A percentile compares a stretch with the other conserved stretches of the same genome.
Evolutionary conservation across 257 asterid genomes (phyloP).

Genomic region (Gentiana macrophylla): DNA sequence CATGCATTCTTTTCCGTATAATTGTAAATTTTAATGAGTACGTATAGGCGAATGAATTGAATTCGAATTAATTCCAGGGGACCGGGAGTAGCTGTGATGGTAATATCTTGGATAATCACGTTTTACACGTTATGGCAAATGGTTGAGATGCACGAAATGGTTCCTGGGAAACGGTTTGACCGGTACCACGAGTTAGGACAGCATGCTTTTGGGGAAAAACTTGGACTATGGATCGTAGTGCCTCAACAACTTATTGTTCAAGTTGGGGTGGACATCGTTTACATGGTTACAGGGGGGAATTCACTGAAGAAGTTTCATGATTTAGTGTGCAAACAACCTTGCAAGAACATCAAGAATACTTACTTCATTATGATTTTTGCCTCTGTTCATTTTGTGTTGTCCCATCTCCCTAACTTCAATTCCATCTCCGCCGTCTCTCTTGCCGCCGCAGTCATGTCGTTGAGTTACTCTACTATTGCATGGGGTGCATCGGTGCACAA

Average conservation of each 20-base stretch:
- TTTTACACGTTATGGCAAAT: slow-evolving; percentile 87
- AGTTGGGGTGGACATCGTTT: slow-evolving; percentile 77
- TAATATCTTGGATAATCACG: slow-evolving; percentile 74
- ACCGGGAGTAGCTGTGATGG: slow-evolving; percentile 73
- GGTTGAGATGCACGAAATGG: slow-evolving; percentile 99
- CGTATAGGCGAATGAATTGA: too few relatives aligned
- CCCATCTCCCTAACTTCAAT: slow-evolving; percentile 90
- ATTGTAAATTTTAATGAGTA: too few relatives aligned
- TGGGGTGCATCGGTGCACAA: slow-evolving; percentile 71
- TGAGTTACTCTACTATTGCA: slow-evolving; percentile 88
- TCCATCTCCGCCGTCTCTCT: slow-evolving; percentile 81
- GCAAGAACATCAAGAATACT: slow-evolving; percentile 49
- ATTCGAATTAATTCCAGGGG: slow-evolving; percentile 24
- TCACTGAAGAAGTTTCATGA: slow-evolving; percentile 69
- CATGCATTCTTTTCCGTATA: too few relatives aligned
- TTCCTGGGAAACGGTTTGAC: slow-evolving; percentile 86
- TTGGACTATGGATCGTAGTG: slow-evolving; percentile 78
- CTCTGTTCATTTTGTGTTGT: slow-evolving; percentile 81
- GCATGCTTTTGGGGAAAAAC: slow-evolving; percentile 84
- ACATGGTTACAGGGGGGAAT: slow-evolving; percentile 87
- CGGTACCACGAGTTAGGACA: slow-evolving; percentile 89
- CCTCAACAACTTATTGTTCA: slow-evolving; percentile 83
- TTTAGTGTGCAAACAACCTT: slow-evolving; percentile 22
- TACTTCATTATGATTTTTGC: slow-evolving; percentile 87
- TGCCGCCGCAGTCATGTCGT: slow-evolving; percentile 94